Evolutionary conservation across 495 filamentous ascomycete species (phyloP).

Genomic region (Xylaria telfairii): DNA sequence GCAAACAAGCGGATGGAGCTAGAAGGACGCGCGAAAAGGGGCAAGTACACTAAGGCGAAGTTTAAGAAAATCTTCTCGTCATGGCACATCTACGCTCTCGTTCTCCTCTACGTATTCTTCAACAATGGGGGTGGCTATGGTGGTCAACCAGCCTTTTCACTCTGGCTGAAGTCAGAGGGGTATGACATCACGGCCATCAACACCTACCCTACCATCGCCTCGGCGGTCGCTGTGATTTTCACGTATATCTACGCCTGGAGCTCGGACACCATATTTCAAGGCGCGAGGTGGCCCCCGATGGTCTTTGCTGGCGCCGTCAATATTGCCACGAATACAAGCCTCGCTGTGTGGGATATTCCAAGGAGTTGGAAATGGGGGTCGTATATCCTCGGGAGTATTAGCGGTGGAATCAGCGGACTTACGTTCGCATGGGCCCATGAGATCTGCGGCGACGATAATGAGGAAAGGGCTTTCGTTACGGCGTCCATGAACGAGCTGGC

Average conservation of each 20-base stretch:
- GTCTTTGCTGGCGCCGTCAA: constrained; percentile 49
- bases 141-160: constrained; percentile 43
- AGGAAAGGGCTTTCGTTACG: constrained; percentile 61
- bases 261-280: constrained; percentile 59
- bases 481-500: constrained; percentile 53
- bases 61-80: constrained; percentile 47
- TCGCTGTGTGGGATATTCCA: constrained; percentile 51
- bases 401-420: constrained; percentile 43
- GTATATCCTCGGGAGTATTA: constrained; percentile 54
- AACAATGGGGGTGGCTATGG: constrained; percentile 40
- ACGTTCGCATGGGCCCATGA: constrained; percentile 60
- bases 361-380: constrained; percentile 54
- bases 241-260: constrained; percentile 51
- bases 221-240: constrained; percentile 50
- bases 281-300: constrained; percentile 61
- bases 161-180: constrained; percentile 47
- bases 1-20: constrained; percentile 51
- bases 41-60: constrained; percentile 46
- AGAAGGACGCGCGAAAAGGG: constrained; percentile 49
- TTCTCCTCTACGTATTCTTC: constrained; percentile 48
- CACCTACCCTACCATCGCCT: constrained; percentile 52
- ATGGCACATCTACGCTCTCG: constrained; percentile 53
- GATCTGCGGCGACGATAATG: constrained; percentile 57
- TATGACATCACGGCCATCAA: constrained; percentile 48
- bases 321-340: constrained; percentile 47